Evolutionary conservation across 2,329 filamentous ascomycete species (phyloP), one percentile per base, ranked within the genome.

Genomic region (Colletotrichum scovillei): DNA sequence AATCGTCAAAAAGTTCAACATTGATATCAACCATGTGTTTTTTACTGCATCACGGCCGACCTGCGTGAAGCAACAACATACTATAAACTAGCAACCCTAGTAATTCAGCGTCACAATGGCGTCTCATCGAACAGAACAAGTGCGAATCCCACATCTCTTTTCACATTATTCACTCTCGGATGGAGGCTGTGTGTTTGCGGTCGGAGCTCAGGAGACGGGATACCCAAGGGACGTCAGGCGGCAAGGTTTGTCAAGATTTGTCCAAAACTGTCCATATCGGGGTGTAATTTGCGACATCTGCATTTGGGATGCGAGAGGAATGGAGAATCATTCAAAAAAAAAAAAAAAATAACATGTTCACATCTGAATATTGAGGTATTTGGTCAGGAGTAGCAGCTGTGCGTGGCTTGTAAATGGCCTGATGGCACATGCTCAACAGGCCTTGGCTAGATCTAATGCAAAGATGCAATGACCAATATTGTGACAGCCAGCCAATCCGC

Each of bases 171-270:
- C 59, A 32, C 59, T 65, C 59, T 69, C 26, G 56, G 55, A 52
- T 60, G 62, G 67, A 70, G 70, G 67, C 60, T 63, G 62, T 72
- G 66, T 72, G 62, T 57, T 49, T 72, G 56, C 30, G 46, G 67
- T 67, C 26, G 68, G 57, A 72, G 62, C 62, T 42, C 30, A 67
- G 69, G 70, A 52, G 26, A 59, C 62, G 68, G 68, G 63, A 72
- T 74, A 67, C 69, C 72, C 72, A 72, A 72, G 28, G 62, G 63
- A 63, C 68, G 66, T 49, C 38, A 24, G 67, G 70, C 28, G 68
- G 72, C 68, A 22, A 38, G 68, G 38, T 53, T 67, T 72, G 72
- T 67, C 42, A 55, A 52, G 63, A 63, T 70, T 70, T 62, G 60
- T 49, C 24, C 26, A 57, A 11, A n/a, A 46, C 22, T 67, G 68